A percentile compares a stretch with the other conserved stretches of the same genome.
phyloP scores from a whole-genome alignment of 2,329 filamentous ascomycete genomes.

The Neodidymelliopsis sp. region DNA sequence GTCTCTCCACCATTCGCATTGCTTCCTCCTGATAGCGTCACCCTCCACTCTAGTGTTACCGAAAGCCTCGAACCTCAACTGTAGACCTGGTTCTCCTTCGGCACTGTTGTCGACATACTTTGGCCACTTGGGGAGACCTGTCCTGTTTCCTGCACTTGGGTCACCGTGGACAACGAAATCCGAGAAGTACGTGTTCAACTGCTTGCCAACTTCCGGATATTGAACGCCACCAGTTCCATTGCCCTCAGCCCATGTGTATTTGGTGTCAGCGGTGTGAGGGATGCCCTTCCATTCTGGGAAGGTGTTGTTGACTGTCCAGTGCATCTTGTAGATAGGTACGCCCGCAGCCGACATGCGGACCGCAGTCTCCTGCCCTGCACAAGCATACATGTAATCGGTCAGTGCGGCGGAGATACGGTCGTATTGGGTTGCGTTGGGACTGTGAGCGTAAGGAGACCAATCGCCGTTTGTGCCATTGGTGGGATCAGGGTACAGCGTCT shows the following conservation, averaged over 20 bases:
- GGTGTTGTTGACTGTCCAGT: constrained; percentile 31
- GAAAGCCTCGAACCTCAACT: constrained; percentile 35
- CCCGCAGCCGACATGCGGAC: constrained; percentile 46
- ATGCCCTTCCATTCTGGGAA: constrained; percentile 32
- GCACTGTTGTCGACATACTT: constrained; percentile 38
- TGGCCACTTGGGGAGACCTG: constrained; percentile 49
- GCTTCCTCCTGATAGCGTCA: constrained; percentile 31
- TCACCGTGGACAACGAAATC: constrained; percentile 52
- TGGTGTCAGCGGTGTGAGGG: constrained; percentile 42
- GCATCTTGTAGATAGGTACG: constrained; percentile 38
- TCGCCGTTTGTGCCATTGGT: constrained; percentile 20
- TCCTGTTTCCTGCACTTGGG: constrained; percentile 43
- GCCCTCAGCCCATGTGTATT: constrained; percentile 58
- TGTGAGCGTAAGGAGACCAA: constrained; percentile 47
- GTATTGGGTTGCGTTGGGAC: constrained; percentile 55
- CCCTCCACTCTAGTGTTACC: constrained; percentile 35
- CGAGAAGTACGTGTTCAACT: constrained; percentile 51
- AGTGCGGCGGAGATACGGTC: constrained; percentile 52
- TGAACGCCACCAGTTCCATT: constrained; percentile 52
- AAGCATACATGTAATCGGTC: constrained; percentile 57
- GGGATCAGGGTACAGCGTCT: constrained; percentile 37
- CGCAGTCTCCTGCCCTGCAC: constrained; percentile 56
- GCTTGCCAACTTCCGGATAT: constrained; percentile 50
- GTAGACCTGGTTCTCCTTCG: constrained; percentile 24
- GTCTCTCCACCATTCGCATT: constrained; percentile 42